phyloP scores from a whole-genome alignment of 169 alveolate genomes.

The Plasmodium vivax region DNA sequence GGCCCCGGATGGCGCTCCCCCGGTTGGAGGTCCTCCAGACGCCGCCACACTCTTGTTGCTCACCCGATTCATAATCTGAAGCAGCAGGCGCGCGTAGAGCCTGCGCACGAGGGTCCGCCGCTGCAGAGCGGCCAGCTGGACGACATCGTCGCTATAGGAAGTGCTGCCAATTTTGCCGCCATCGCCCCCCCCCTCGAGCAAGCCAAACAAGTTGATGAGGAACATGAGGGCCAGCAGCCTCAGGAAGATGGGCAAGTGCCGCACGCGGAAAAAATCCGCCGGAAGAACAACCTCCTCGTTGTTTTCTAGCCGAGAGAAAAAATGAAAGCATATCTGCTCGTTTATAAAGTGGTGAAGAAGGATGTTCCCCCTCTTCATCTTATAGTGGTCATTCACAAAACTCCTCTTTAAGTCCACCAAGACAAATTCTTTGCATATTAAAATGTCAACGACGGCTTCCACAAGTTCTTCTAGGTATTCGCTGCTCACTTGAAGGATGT shows the following conservation, averaged over 20 bases:
- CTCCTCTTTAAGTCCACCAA: slow-evolving; percentile 16
- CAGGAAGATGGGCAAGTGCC: slow-evolving; percentile 23
- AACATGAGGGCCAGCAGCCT: slow-evolving; percentile 33
- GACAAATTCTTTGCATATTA: slow-evolving; percentile 54
- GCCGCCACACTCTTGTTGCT: not conserved
- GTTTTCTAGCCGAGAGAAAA: not conserved
- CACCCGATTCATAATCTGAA: not conserved
- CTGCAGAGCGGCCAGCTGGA: not conserved
- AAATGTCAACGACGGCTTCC: slow-evolving; percentile 13
- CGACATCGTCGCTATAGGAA: not conserved
- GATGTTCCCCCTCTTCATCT: slow-evolving; percentile 26
- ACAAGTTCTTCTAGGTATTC: slow-evolving; percentile 40
- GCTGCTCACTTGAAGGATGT: not conserved
- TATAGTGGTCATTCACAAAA: slow-evolving; percentile 30
- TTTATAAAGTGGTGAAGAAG: slow-evolving; percentile 13
- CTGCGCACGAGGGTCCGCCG: not conserved
- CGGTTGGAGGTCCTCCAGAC: not conserved
- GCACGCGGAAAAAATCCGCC: not conserved
- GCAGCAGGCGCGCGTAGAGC: not conserved
- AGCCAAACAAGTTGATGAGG: slow-evolving; percentile 22
- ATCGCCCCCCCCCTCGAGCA: slow-evolving; percentile 1
- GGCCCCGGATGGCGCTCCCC: not conserved
- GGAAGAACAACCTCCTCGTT: slow-evolving; percentile 16
- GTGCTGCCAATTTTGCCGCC: too few relatives aligned
- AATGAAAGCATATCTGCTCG: slow-evolving; percentile 15